phyloP scores from a whole-genome alignment of 1,284 basidiomycete species.

The Boletus mariae region DNA sequence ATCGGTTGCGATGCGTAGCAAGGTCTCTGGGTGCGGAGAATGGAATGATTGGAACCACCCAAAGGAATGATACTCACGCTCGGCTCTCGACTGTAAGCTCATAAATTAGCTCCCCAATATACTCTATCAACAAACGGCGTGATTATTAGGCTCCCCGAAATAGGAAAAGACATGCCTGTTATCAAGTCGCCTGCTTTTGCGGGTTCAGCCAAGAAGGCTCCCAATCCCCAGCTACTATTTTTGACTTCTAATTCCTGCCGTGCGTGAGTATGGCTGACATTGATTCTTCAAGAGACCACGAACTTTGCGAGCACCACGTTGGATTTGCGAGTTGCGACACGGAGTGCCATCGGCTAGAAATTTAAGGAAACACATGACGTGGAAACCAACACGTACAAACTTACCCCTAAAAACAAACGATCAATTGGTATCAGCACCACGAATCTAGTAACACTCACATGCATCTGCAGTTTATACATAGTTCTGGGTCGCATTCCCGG shows the following conservation, averaged over 20 bases:
- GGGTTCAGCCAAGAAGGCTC: conserved; percentile 38
- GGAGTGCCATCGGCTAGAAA: conserved; percentile 17
- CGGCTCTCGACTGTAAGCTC: conserved; percentile 32
- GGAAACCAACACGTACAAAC: conserved; percentile 2
- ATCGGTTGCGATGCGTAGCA: conserved; percentile 37
- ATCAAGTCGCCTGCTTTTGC: conserved; percentile 35
- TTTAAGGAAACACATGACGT: background rate
- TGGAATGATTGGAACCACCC: background rate
- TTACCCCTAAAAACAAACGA: conserved; percentile 24
- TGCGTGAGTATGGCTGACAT: background rate
- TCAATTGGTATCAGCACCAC: background rate
- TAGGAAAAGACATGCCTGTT: conserved; percentile 33
- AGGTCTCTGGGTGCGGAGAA: conserved; percentile 17
- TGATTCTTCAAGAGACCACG: background rate
- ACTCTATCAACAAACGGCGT: conserved; percentile 35
- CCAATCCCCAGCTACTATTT: conserved; percentile 39
- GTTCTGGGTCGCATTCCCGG: conserved; percentile 44
- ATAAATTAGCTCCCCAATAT: conserved; percentile 41
- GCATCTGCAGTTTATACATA: conserved; percentile 27
- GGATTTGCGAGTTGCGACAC: conserved; percentile 33
- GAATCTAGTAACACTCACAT: conserved; percentile 16
- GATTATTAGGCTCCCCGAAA: background rate
- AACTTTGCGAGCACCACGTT: conserved; percentile 26
- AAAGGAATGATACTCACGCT: conserved; percentile 37
- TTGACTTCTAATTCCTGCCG: conserved; percentile 35